A percentile compares a stretch with the other conserved stretches of the same genome.
Conservation (phyloP, 345 rosid species). For the Eucalyptus sp. region DNA sequence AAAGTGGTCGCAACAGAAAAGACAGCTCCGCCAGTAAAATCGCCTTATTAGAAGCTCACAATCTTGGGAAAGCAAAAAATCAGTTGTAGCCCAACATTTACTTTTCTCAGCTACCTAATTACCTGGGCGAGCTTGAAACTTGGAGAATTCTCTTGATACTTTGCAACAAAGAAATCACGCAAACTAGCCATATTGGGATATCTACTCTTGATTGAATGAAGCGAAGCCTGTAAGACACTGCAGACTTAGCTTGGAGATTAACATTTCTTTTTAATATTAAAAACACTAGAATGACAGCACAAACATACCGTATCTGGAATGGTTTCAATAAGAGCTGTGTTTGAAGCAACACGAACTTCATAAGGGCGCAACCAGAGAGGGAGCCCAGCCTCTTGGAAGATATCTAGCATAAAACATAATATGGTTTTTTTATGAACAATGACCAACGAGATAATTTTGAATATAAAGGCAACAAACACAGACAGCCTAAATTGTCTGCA, state of each 20-base stretch:
- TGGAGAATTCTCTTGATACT: constrained; percentile 76
- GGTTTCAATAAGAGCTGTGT: constrained; percentile 96
- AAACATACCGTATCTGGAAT: constrained; percentile 86
- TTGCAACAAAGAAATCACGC: constrained; percentile 88
- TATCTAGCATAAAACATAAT: constrained; percentile 39
- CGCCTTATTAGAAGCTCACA: not conserved
- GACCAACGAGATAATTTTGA: not conserved
- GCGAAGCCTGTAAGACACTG: constrained; percentile 66
- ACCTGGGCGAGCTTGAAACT: constrained; percentile 98
- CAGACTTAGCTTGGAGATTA: not conserved
- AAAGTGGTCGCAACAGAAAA: not conserved
- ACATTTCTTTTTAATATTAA: not conserved
- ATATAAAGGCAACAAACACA: not conserved
- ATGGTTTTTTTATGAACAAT: not conserved
- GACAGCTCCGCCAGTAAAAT: not conserved
- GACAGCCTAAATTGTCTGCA: not conserved
- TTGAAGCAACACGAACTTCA: constrained; percentile 94
- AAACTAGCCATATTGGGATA: constrained; percentile 73
- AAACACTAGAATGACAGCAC: not conserved
- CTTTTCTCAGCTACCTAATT: not conserved
- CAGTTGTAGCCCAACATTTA: not conserved
- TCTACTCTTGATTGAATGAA: constrained; percentile 96
- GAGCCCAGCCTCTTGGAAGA: constrained; percentile 99
- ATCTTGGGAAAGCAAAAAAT: not conserved
- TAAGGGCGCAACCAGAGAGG: constrained; percentile 99